phyloP scores from a whole-genome alignment of 306 rosid genomes.

The Cicer yamashitae region DNA sequence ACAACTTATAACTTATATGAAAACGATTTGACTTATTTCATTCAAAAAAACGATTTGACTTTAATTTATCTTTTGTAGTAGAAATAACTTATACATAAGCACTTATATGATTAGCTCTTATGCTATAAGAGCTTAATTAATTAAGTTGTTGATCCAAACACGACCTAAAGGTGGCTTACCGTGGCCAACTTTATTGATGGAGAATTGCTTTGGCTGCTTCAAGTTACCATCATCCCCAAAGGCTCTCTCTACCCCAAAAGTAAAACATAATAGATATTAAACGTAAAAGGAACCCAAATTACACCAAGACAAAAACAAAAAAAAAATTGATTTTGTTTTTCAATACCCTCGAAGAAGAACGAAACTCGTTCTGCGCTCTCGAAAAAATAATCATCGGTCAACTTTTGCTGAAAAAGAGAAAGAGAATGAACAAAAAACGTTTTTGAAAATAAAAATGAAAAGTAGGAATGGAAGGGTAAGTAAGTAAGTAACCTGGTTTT shows the following conservation, averaged over 20 bases:
- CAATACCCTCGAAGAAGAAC: constrained; percentile 85
- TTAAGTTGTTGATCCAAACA: too few relatives aligned
- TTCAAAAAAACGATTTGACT: too few relatives aligned
- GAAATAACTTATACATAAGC: too few relatives aligned
- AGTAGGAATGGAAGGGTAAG: not conserved
- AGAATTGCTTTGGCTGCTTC: constrained; percentile 82
- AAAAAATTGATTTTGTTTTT: not conserved
- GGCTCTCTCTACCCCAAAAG: constrained; percentile 77
- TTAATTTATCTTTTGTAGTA: too few relatives aligned
- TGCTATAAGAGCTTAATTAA: too few relatives aligned
- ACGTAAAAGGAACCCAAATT: not conserved
- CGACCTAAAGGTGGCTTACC: constrained; percentile 47
- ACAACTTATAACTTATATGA: too few relatives aligned
- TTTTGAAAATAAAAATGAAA: not conserved
- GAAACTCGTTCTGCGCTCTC: constrained; percentile 82
- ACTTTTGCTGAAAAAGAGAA: constrained; percentile 52
- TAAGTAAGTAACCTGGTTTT: constrained; percentile 66
- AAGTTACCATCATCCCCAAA: constrained; percentile 83
- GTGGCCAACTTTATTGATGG: constrained; percentile 93
- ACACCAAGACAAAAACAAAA: constrained; percentile 2
- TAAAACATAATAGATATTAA: constrained; percentile 34
- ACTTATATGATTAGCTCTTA: too few relatives aligned
- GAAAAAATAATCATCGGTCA: constrained; percentile 73
- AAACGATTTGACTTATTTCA: too few relatives aligned
- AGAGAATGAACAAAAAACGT: not conserved